These are phyloP conservation scores for Pythium rhizo-oryzae DNA, from an alignment of 352 stramenopile species.

Conservation along the genomic window DNA sequence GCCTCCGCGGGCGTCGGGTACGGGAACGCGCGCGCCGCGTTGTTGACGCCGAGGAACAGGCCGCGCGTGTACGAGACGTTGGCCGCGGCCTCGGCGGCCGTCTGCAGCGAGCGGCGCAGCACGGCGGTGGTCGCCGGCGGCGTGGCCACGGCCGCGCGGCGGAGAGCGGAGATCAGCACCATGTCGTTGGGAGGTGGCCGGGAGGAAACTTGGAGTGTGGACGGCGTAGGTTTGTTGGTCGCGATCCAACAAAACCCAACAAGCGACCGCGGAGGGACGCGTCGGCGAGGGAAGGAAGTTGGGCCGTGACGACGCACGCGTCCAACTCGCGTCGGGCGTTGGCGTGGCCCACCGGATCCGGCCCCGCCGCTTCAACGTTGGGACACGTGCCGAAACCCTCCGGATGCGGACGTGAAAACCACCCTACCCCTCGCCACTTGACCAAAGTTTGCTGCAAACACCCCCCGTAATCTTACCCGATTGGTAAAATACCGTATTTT, in stretches of 20 bases:
- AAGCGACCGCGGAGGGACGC: neutral
- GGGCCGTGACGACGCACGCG: neutral
- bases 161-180: conserved; percentile 55
- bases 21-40: conserved; percentile 71
- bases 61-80: conserved; percentile 81
- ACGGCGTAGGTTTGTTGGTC: conserved; percentile 1
- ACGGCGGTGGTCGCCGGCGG: conserved; percentile 8
- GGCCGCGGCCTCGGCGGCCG: conserved; percentile 61
- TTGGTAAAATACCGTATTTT: neutral
- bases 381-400: neutral
- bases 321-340: neutral
- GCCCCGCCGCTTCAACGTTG: conserved; percentile 6
- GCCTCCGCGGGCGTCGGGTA: conserved; percentile 73
- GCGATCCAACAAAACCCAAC: neutral
- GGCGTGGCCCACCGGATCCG: too few species aligned
- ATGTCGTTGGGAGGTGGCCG: conserved; percentile 19
- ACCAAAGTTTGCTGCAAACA: neutral
- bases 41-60: conserved; percentile 86
- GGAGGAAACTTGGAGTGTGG: too few species aligned
- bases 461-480: neutral
- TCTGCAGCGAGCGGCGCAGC: conserved; percentile 54
- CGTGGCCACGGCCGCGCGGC: conserved; percentile 17
- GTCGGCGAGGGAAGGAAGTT: too few species aligned
- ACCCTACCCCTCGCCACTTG: conserved; percentile 3
- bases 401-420: conserved; percentile 7